These are phyloP conservation scores for Tetrapisispora phaffii DNA, from an alignment of 805 yeast species.

Conservation along the genomic window DNA sequence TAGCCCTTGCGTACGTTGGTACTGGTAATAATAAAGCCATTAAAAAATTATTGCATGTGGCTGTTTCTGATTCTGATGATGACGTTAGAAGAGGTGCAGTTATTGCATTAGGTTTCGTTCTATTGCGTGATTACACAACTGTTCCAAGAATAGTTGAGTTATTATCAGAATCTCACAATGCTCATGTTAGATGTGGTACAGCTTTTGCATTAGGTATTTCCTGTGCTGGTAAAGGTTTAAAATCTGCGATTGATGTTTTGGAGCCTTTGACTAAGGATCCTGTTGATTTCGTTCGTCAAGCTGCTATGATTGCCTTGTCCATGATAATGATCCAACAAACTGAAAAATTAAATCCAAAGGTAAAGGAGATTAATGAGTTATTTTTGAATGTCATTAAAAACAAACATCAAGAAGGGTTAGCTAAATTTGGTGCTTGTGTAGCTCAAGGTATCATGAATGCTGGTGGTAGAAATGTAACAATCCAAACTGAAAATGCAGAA, in stretches of 20 bases:
- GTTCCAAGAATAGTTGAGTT: constrained; percentile 93
- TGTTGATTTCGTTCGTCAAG: constrained; percentile 95
- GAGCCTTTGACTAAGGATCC: constrained; percentile 90
- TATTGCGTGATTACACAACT: constrained; percentile 82
- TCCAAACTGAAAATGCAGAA: constrained; percentile 76
- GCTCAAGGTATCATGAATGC: constrained; percentile 98
- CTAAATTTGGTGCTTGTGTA: constrained; percentile 93
- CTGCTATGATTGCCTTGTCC: constrained; percentile 85
- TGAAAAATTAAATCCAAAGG: constrained; percentile 72
- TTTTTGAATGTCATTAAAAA: constrained; percentile 68
- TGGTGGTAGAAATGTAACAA: constrained; percentile 96
- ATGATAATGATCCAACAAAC: constrained; percentile 86
- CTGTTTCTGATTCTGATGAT: constrained; percentile 93
- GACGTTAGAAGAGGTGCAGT: constrained; percentile 96
- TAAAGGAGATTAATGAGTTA: constrained; percentile 62
- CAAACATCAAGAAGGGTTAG: constrained; percentile 93
- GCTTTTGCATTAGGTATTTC: constrained; percentile 95
- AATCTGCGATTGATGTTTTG: constrained; percentile 81
- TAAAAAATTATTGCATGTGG: constrained; percentile 75
- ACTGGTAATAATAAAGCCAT: constrained; percentile 87
- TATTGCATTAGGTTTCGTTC: constrained; percentile 79
- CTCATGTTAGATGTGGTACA: constrained; percentile 96
- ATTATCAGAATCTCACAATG: constrained; percentile 88
- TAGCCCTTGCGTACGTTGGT: constrained; percentile 94
- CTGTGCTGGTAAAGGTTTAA: constrained; percentile 88